Conservation (phyloP, 2,329 filamentous ascomycete genomes). For the Diaporthe sp. region DNA sequence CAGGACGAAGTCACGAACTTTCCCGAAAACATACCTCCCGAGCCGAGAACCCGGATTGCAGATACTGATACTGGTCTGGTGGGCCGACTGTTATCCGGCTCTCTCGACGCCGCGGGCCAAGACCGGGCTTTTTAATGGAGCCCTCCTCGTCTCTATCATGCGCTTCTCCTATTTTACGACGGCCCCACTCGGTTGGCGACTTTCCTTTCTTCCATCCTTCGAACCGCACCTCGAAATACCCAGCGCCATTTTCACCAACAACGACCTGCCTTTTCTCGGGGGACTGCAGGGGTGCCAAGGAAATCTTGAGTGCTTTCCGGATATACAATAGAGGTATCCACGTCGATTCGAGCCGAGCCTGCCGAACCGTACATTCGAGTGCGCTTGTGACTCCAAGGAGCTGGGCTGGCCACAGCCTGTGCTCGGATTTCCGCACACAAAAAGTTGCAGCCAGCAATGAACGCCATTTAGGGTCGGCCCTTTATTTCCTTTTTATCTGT, state of each 20-base stretch:
- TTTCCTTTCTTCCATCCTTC: constrained; percentile 33
- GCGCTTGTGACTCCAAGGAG: constrained; percentile 31
- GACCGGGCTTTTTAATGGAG: constrained; percentile 30
- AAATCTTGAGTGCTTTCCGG: constrained; percentile 24
- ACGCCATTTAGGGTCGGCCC: constrained; percentile 9
- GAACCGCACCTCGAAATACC: constrained; percentile 38
- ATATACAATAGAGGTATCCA: constrained; percentile 32
- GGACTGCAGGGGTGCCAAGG: constrained; percentile 25
- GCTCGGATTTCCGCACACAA: constrained; percentile 25
- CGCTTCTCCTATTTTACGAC: constrained; percentile 38
- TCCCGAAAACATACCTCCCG: constrained; percentile 52
- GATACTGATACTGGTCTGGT: constrained; percentile 45
- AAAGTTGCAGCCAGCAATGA: constrained; percentile 37
- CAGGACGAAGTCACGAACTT: constrained; percentile 63
- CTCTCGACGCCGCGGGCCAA: constrained; percentile 31
- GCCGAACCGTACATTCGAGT: constrained; percentile 33
- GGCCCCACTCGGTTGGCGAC: constrained; percentile 37
- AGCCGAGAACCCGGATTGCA: constrained; percentile 47
- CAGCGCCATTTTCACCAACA: constrained; percentile 31
- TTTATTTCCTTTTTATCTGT: constrained; percentile 26
- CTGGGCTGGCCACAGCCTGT: constrained; percentile 21
- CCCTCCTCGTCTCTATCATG: constrained; percentile 34
- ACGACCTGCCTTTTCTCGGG: constrained; percentile 31
- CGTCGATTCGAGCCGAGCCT: constrained; percentile 18
- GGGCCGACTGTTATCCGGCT: constrained; percentile 44